Percentiles rank a stretch among this genome's conserved stretches.
Evolutionary conservation across 2,329 filamentous ascomycete genomes (phyloP).

Genomic region (Phialocephala subalpina): DNA sequence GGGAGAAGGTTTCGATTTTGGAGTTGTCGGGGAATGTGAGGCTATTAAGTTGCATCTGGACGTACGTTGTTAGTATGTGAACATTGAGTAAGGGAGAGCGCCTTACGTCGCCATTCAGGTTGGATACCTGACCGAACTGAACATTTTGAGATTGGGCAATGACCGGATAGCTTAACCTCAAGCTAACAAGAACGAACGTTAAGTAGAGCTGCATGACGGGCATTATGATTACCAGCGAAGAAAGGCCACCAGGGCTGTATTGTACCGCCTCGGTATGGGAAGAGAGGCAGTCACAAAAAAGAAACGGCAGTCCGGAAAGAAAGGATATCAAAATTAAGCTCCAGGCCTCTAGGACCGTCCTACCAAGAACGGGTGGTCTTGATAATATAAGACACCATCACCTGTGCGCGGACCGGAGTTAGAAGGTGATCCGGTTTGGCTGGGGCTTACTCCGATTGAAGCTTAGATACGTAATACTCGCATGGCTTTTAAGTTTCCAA

Average conservation of each 20-base stretch:
- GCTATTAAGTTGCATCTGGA: constrained; percentile 29
- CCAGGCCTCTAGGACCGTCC: background rate
- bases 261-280: constrained; percentile 25
- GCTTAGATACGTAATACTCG: background rate
- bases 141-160: constrained; percentile 26
- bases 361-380: background rate
- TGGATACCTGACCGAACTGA: constrained; percentile 31
- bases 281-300: constrained; percentile 1
- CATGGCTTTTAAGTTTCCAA: background rate
- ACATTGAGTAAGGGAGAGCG: background rate
- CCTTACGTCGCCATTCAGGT: constrained; percentile 33
- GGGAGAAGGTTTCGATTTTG: constrained; percentile 30
- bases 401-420: background rate
- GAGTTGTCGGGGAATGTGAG: constrained; percentile 29
- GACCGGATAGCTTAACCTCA: constrained; percentile 21
- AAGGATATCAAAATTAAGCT: constrained; percentile 3
- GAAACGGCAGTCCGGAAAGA: background rate
- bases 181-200: constrained; percentile 25
- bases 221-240: constrained; percentile 29
- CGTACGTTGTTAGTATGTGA: constrained; percentile 9
- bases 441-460: background rate
- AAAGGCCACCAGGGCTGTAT: constrained; percentile 30
- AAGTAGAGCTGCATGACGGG: constrained; percentile 19
- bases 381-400: background rate
- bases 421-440: background rate